Conservation (phyloP, 306 rosid species). For the Rosa multiflora region DNA sequence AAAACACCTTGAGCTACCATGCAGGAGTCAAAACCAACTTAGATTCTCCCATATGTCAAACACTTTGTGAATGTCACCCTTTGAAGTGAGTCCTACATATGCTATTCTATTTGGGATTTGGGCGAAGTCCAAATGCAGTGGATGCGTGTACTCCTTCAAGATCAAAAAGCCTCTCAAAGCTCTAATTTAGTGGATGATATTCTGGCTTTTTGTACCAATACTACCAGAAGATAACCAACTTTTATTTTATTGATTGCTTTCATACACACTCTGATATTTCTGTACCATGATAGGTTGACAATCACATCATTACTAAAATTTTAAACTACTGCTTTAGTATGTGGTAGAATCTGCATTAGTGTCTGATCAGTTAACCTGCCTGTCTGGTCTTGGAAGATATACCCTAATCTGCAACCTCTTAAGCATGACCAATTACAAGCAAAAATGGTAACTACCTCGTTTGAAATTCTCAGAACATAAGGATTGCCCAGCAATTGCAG, state of each 20-base stretch:
- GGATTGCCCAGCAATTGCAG: background rate
- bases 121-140: background rate
- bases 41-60: slow-evolving; percentile 43
- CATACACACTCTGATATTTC: background rate
- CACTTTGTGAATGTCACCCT: slow-evolving; percentile 9
- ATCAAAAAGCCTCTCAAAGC: background rate
- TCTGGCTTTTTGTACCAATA: background rate
- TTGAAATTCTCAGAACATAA: background rate
- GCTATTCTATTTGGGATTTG: background rate
- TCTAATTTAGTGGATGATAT: background rate
- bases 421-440: background rate
- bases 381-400: slow-evolving; percentile 7
- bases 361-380: slow-evolving; percentile 5
- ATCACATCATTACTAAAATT: background rate
- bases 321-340: background rate
- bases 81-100: background rate
- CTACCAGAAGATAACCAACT: slow-evolving; percentile 8
- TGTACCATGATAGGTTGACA: background rate
- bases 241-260: slow-evolving; percentile 7
- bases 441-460: background rate
- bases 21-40: slow-evolving; percentile 50
- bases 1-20: slow-evolving; percentile 38
- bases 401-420: background rate
- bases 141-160: slow-evolving; percentile 2
- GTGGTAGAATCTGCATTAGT: background rate